These are phyloP conservation scores for Sphaerostilbella broomeana DNA, from an alignment of 2,329 filamentous ascomycete species.

Conservation along the genomic window DNA sequence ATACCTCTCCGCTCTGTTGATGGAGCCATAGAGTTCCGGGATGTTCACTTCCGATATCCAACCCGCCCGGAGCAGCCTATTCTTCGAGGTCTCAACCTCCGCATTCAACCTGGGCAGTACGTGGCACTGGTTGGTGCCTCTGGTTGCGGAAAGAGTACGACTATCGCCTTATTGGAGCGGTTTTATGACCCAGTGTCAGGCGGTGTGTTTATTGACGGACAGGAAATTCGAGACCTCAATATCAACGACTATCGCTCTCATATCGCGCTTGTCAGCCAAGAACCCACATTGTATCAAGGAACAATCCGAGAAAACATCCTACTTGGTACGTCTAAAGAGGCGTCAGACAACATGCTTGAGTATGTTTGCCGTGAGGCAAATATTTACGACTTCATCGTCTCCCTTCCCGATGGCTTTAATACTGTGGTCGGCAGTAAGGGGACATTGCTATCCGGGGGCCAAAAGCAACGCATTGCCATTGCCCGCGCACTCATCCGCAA, in stretches of 20 bases:
- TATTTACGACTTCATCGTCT: constrained; percentile 87
- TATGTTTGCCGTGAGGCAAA: constrained; percentile 84
- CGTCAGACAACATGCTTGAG: constrained; percentile 65
- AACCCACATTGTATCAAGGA: constrained; percentile 91
- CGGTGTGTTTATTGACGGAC: constrained; percentile 75
- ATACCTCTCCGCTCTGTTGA: constrained; percentile 58
- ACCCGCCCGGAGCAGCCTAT: constrained; percentile 86
- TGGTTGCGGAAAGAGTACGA: constrained; percentile 90
- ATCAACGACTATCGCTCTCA: constrained; percentile 78
- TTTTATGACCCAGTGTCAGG: constrained; percentile 89
- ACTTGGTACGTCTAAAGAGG: constrained; percentile 62
- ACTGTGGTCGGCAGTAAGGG: constrained; percentile 28
- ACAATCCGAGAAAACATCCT: constrained; percentile 87
- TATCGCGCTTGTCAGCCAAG: constrained; percentile 85
- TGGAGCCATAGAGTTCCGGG: constrained; percentile 79
- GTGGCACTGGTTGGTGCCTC: constrained; percentile 85
- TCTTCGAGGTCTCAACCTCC: constrained; percentile 72
- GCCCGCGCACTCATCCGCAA: constrained; percentile 13
- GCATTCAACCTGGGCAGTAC: constrained; percentile 73
- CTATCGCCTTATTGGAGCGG: constrained; percentile 83
- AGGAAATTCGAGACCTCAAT: constrained; percentile 74
- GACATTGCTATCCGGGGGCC: constrained; percentile 27
- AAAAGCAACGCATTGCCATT: constrained; percentile 13
- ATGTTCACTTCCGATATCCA: constrained; percentile 92
- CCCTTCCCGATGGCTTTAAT: constrained; percentile 46